Base-by-base conservation (phyloP, 2,329 filamentous ascomycete species). In the Cladobotryum mycophilum region DNA sequence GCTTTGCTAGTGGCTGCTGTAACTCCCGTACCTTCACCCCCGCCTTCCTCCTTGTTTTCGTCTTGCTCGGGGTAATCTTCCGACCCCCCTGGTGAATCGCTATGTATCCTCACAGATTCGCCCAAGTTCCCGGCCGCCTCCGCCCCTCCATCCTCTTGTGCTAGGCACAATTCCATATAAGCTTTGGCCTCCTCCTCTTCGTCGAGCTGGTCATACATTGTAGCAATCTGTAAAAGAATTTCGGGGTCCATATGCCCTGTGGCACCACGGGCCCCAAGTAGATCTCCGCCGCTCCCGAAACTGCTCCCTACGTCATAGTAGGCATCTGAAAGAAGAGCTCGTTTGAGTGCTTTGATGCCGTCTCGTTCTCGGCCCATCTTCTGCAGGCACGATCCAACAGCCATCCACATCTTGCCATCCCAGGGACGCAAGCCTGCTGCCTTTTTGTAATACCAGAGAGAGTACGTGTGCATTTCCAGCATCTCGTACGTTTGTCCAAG, bases 341-440 rank as follows among this genome's bases (percentile, higher is more conserved):
- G 86, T 66, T 99, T 99, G 60, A 96, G 82, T 0, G 93, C 89
- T 62, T 95, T 93, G 67, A 99, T 96, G 30, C 89, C 92, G 60
- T 96, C 91, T n/a, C 84, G 79, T 46, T 89, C 76, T 49, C 91
- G 84, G 47, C 85, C 86, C 78, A 96, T 95, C 65, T 91, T 92
- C 55, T 92, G 86, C 56, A 95, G 84, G 65, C 92, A 96, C 34
- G 88, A 88, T 9, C 89, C 93, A 5, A 99, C 90, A 0, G 93
- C 93, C 74, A 93, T 87, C 93, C 93, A 99, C 88, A 99, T 95
- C 69, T 97, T 97, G 0, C 91, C 89, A 60, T 99, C 93, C 77
- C 92, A 96, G 0, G 92, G 90, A n/a, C 91, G 83, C 2, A 99
- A 75, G 0, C 90, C 89, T 1, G 92, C 92, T 0, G 93, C 93